A percentile compares a stretch with the other conserved stretches of the same genome.
phyloP scores from a whole-genome alignment of 106 monocot genomes.

The Phalaenopsis equestris region DNA sequence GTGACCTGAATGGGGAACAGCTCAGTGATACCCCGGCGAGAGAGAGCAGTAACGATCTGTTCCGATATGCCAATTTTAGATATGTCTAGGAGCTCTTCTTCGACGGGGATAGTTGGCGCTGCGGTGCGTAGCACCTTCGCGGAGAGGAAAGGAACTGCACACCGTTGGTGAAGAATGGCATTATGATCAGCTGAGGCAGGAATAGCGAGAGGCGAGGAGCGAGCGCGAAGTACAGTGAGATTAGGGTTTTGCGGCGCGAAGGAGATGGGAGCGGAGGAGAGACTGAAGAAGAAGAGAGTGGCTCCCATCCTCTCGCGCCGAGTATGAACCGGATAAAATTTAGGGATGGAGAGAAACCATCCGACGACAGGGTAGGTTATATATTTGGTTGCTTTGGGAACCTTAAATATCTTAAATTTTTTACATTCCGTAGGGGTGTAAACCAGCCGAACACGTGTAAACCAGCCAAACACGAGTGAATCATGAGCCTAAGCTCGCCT shows the following conservation, averaged over 20 bases:
- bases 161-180: not conserved
- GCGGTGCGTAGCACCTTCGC: not conserved
- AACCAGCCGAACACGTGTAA: too few relatives aligned
- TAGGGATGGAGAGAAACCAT: not conserved
- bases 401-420: too few relatives aligned
- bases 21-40: conserved; percentile 39
- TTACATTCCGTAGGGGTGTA: too few relatives aligned
- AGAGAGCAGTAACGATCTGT: conserved; percentile 36
- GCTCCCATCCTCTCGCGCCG: conserved; percentile 11
- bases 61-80: conserved; percentile 46
- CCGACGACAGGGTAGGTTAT: not conserved
- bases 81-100: conserved; percentile 19
- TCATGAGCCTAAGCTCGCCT: too few relatives aligned
- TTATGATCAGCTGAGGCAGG: not conserved
- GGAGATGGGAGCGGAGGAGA: not conserved
- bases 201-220: conserved; percentile 4
- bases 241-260: conserved; percentile 13
- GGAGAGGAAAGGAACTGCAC: not conserved
- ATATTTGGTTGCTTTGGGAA: too few relatives aligned
- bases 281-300: conserved; percentile 12
- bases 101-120: not conserved
- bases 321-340: conserved; percentile 2
- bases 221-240: not conserved
- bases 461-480: too few relatives aligned
- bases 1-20: conserved; percentile 47